A percentile compares a stretch with the other conserved stretches of the same genome.
Conservation (phyloP, 2,329 filamentous ascomycete species). For the Colletotrichum sp. region DNA sequence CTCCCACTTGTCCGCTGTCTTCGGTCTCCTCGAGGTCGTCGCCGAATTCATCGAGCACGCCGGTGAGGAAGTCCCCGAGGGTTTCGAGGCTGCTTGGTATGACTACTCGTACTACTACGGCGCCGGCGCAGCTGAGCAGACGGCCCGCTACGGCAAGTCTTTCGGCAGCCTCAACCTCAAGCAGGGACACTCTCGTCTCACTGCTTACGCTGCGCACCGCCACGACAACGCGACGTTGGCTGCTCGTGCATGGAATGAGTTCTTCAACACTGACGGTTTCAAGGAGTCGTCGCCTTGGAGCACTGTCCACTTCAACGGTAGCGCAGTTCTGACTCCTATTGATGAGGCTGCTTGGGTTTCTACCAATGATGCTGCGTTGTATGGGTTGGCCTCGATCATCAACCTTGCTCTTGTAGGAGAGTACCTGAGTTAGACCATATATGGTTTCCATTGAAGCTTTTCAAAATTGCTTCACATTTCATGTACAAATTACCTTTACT, state of each 20-base stretch:
- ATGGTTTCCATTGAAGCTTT: too few species aligned
- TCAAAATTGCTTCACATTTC: background rate
- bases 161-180: slow-evolving; percentile 53
- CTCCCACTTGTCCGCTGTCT: slow-evolving; percentile 62
- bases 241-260: slow-evolving; percentile 58
- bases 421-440: background rate
- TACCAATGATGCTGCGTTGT: slow-evolving; percentile 62
- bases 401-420: slow-evolving; percentile 48
- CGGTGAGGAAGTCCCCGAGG: slow-evolving; percentile 46
- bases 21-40: slow-evolving; percentile 63
- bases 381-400: slow-evolving; percentile 62
- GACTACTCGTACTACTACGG: slow-evolving; percentile 66
- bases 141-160: slow-evolving; percentile 52
- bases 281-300: slow-evolving; percentile 39
- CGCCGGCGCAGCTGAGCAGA: slow-evolving; percentile 53
- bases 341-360: slow-evolving; percentile 63
- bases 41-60: slow-evolving; percentile 59
- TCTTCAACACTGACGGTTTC: slow-evolving; percentile 50
- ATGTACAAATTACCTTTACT: background rate
- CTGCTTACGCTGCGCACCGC: slow-evolving; percentile 56
- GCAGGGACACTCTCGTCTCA: slow-evolving; percentile 64
- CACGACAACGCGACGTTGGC: slow-evolving; percentile 52
- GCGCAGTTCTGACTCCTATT: slow-evolving; percentile 48
- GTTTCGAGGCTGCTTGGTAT: slow-evolving; percentile 60
- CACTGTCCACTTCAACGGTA: slow-evolving; percentile 44